These are phyloP conservation scores for Suillus tomentosus DNA, from an alignment of 768 basidiomycete genomes.

Conservation along the genomic window DNA sequence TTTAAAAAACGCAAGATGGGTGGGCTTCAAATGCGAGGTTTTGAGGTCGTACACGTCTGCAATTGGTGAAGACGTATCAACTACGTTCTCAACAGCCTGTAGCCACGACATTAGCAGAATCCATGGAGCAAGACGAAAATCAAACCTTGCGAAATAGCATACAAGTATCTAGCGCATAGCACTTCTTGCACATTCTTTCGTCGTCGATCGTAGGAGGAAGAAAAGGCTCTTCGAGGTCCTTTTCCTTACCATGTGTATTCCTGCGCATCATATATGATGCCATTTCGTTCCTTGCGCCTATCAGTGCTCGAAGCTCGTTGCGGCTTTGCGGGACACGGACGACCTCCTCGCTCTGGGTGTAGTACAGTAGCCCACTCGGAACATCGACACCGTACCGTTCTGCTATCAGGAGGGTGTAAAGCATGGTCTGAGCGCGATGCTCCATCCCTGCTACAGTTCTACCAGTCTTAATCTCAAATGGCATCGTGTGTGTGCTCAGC, in stretches of 20 bases:
- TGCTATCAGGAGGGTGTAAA: constrained; percentile 88
- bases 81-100: constrained; percentile 70
- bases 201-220: constrained; percentile 89
- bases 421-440: constrained; percentile 97
- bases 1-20: constrained; percentile 79
- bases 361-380: constrained; percentile 85
- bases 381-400: constrained; percentile 90
- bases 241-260: constrained; percentile 24
- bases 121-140: constrained; percentile 4
- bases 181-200: constrained; percentile 72
- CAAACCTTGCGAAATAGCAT: constrained; percentile 90
- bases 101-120: constrained; percentile 5
- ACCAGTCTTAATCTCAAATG: constrained; percentile 97
- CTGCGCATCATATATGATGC: constrained; percentile 74
- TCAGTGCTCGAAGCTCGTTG: constrained; percentile 83
- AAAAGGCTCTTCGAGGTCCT: constrained; percentile 49
- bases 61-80: constrained; percentile 54
- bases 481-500: constrained; percentile 44
- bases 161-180: constrained; percentile 83
- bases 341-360: constrained; percentile 90
- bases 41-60: constrained; percentile 73
- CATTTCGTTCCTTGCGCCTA: constrained; percentile 83
- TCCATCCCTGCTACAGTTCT: constrained; percentile 76
- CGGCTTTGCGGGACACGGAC: constrained; percentile 76
- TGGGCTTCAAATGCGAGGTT: constrained; percentile 73